phyloP scores from a whole-genome alignment of 371 early-diverging fungal species.

The Mortierella sp. region DNA sequence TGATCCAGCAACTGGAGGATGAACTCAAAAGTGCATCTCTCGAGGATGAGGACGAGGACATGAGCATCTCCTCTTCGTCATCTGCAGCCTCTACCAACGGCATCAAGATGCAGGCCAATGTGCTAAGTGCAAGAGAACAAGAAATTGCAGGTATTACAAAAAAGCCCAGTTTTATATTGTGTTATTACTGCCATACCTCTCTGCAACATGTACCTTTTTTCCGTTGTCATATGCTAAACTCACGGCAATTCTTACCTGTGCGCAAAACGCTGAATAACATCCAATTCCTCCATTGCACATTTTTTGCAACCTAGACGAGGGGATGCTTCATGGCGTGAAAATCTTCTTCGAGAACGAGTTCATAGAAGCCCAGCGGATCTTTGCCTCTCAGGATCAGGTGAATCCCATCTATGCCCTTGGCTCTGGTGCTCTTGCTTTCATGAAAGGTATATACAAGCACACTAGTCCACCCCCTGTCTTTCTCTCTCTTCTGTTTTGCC shows the following conservation, averaged over 20 bases:
- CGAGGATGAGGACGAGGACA: slow-evolving; percentile 27
- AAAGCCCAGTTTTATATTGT: background rate
- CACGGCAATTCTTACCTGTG: too few species aligned
- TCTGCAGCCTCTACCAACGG: slow-evolving; percentile 9
- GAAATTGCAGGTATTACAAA: slow-evolving; percentile 59
- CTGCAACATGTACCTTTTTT: too few species aligned
- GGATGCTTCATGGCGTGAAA: slow-evolving; percentile 60
- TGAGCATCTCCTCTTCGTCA: slow-evolving; percentile 10
- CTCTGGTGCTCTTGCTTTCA: slow-evolving; percentile 49
- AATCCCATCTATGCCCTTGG: slow-evolving; percentile 51
- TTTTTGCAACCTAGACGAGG: slow-evolving; percentile 57
- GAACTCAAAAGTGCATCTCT: slow-evolving; percentile 31
- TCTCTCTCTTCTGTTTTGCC: too few species aligned
- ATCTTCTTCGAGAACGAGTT: slow-evolving; percentile 69
- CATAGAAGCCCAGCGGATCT: slow-evolving; percentile 56
- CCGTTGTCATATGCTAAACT: too few species aligned
- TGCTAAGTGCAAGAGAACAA: slow-evolving; percentile 61
- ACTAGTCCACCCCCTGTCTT: too few species aligned
- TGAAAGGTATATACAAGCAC: slow-evolving; percentile 57
- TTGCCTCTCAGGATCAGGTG: slow-evolving; percentile 45
- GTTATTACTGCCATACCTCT: too few species aligned
- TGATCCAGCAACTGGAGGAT: slow-evolving; percentile 34
- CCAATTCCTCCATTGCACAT: background rate
- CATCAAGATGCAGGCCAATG: slow-evolving; percentile 54
- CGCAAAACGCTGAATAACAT: too few species aligned